Base-by-base conservation (phyloP, 108 stramenopile species). In the Nitzschia palea region DNA sequence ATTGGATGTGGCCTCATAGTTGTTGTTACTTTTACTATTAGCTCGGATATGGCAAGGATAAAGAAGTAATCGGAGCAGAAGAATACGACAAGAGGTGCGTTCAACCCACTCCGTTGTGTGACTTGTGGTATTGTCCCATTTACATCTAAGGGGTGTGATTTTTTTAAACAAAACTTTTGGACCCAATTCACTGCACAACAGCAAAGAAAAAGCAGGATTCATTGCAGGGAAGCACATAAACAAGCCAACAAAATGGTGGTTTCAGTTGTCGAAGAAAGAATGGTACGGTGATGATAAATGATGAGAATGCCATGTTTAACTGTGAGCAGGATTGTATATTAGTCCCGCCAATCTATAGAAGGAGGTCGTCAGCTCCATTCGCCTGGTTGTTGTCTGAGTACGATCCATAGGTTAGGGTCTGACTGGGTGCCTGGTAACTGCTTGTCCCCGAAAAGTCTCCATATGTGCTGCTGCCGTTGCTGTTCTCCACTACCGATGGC, bases 201-300 rank as follows among this genome's bases (percentile, higher is more conserved):
- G 79, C 30, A 93, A 90, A 73, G 92, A 93, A 70, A 88, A 81
- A 64, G 86, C 77, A 32, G 92, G 92, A n/a, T 93, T 76, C 65
- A 70, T 89, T 47, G 92, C 92, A 2, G 92, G 92, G 14, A 93
- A 90, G 78, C 92, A 93, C 67, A 93, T 93, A 34, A 70, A 82
- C 43, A 81, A 81, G 44, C 8, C 63, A 54, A 59, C 69, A 9
- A 89, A 86, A 58, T 89, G 86, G 87, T 92, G 90, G 90, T 92
- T 78, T 57, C 82, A 89, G 64, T 63, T 48, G 60, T 78, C 55
- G 14, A 55, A 45, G 45, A 76, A 62, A 52, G 48, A 65, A 23
- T 80, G 79, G 79, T 31, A 60, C 15, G 66, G 42, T 0, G 28
- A 44, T 5, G 28, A 66, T 31, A 51, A n/a, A 42, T 3, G 18